Conservation (phyloP, 148 eudicot genomes). For the Oxyria digyna region DNA sequence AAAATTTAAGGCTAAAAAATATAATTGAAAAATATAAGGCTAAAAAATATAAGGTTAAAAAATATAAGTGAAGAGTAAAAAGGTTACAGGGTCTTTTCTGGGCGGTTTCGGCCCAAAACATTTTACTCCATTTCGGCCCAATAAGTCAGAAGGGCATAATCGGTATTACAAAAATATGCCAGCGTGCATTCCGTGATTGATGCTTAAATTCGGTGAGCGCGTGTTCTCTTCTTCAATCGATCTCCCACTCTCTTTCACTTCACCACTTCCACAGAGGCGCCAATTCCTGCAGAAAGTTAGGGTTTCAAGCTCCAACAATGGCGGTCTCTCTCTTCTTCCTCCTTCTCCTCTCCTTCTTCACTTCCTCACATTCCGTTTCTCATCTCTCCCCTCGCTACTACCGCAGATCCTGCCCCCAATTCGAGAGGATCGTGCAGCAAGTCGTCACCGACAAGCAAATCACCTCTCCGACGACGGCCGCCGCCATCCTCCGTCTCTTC, state of each 20-base stretch:
- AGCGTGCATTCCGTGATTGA: conserved; percentile 19
- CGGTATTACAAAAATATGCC: not conserved
- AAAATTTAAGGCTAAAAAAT: no score
- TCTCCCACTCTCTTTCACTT: not conserved
- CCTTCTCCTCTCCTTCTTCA: conserved; percentile 5
- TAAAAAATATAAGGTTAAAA: no score
- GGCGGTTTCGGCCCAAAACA: no score
- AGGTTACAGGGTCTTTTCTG: no score
- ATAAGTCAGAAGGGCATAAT: conserved; percentile 3
- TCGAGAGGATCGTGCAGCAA: conserved; percentile 24
- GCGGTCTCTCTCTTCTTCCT: conserved; percentile 5
- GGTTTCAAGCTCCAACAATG: conserved; percentile 8
- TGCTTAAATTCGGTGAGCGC: conserved; percentile 15
- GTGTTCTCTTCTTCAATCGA: not conserved
- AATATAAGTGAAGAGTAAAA: no score
- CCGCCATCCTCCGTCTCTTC: conserved; percentile 38
- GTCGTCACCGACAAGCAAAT: conserved; percentile 44
- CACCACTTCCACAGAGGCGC: not conserved
- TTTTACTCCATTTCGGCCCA: no score
- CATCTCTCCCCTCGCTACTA: conserved; percentile 22
- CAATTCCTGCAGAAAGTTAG: not conserved
- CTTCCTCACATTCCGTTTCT: conserved; percentile 15
- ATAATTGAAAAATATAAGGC: no score
- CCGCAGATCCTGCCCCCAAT: conserved; percentile 29
- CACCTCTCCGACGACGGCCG: conserved; percentile 38